Conservation (phyloP, 208 protist species). For the Leishmania tropica region DNA sequence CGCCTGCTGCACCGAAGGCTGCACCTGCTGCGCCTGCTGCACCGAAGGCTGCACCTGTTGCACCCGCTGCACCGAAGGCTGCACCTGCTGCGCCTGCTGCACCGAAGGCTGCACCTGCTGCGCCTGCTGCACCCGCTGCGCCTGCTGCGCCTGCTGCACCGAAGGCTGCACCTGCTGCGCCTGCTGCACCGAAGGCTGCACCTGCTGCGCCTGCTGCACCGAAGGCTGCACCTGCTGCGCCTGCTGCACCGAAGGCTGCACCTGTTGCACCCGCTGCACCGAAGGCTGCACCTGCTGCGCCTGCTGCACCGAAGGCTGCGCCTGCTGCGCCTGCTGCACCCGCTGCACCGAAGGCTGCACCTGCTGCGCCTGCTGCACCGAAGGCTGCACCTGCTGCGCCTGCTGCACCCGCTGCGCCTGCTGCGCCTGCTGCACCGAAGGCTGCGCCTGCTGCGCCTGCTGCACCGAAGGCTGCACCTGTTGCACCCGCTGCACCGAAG, state of each 20-base stretch:
- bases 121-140: no score
- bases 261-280: neutral
- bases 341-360: conserved; percentile 18
- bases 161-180: conserved; percentile 13
- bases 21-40: conserved; percentile 26
- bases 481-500: neutral
- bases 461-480: neutral
- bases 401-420: neutral
- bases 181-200: conserved; percentile 17
- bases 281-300: neutral
- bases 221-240: conserved; percentile 16
- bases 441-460: neutral
- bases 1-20: conserved; percentile 17
- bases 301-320: neutral
- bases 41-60: conserved; percentile 19
- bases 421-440: neutral
- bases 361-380: conserved; percentile 24
- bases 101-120: neutral
- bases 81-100: neutral
- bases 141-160: no score
- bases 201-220: conserved; percentile 23
- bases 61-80: conserved; percentile 6
- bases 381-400: conserved; percentile 13
- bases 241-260: neutral
- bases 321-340: conserved; percentile 19